These are phyloP conservation scores for Exophiala bonariae DNA, from an alignment of 2,329 filamentous ascomycete genomes.

Conservation along the genomic window DNA sequence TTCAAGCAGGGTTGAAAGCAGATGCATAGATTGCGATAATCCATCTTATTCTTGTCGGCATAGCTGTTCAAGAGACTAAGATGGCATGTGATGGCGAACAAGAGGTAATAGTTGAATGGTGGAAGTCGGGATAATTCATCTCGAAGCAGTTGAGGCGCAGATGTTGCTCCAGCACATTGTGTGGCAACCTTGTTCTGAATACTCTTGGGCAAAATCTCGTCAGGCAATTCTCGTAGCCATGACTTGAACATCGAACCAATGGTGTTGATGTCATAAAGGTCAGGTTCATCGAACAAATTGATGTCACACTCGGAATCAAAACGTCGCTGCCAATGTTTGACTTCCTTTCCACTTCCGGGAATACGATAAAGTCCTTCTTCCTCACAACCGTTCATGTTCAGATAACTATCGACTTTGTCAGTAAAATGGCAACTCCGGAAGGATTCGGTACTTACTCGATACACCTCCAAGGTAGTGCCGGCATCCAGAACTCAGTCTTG, in stretches of 20 bases:
- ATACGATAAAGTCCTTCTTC: constrained; percentile 92
- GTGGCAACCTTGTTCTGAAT: constrained; percentile 77
- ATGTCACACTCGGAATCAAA: constrained; percentile 89
- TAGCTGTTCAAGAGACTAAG: constrained; percentile 88
- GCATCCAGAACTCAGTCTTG: constrained; percentile 99
- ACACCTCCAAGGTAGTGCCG: constrained; percentile 88
- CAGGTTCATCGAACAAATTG: constrained; percentile 81
- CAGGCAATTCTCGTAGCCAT: constrained; percentile 91
- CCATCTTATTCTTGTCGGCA: constrained; percentile 97
- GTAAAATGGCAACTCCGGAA: constrained; percentile 8
- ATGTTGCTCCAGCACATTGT: constrained; percentile 75
- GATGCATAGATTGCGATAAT: constrained; percentile 91
- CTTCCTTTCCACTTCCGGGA: constrained; percentile 83
- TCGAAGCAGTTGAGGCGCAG: constrained; percentile 80
- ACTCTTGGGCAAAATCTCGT: constrained; percentile 86
- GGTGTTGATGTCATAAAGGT: constrained; percentile 94
- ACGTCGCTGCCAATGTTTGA: constrained; percentile 88
- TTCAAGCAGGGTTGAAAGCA: constrained; percentile 98
- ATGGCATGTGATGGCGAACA: constrained; percentile 96
- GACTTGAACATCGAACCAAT: constrained; percentile 95
- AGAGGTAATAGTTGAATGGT: constrained; percentile 94
- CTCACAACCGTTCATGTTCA: constrained; percentile 92
- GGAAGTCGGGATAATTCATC: constrained; percentile 93
- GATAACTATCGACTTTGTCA: constrained; percentile 55
- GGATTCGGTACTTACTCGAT: constrained; percentile 67